Base-by-base conservation (phyloP, 2,329 filamentous ascomycete species). In the Scedosporium apiospermum region DNA sequence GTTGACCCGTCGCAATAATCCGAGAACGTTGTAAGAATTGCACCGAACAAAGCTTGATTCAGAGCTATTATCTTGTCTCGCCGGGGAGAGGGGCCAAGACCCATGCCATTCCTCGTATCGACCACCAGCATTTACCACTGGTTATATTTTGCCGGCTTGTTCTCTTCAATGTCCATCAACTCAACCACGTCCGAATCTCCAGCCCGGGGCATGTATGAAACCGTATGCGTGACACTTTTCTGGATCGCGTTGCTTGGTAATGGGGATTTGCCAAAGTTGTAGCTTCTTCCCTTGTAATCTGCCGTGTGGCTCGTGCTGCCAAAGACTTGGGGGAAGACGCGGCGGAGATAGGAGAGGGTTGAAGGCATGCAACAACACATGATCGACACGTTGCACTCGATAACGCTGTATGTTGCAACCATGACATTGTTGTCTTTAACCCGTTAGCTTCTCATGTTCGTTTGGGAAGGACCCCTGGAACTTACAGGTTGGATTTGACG, bases 361-460 rank as follows among this genome's bases (percentile, higher is more conserved):
- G 61, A 34, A 7, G 63, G 63, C 61, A 64, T 63, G 30, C 63
- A 64, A 30, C 61, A 64, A 53, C 63, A 64, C 49, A 63, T 63
- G n/a, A 64, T 63, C 1, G 63, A 64, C 14, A 64, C 61, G 30
- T 64, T 64, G 61, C 63, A 64, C 38, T 63, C 63, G 26, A 64
- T 58, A n/a, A 63, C 61, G 38, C 58, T 63, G 61, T 64, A 64
- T 18, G 61, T 64, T 21, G 63, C 63, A 16, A 63, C 63, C 63
- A 64, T 64, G 49, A 64, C 61, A 21, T 63, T 64, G 51, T 64
- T 64, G 42, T 64, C 55, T 58, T 38, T 58, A 41, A 34, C 6
- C 26, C 10, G 14, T 23, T 57, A 16, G 27, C 6, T 27, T 18
- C 16, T 18, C 2, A 3, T 26, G 2, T 7, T 4, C 6, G 21